phyloP scores from a whole-genome alignment of 352 stramenopile genomes.

The Pythium aphanidermatum region DNA sequence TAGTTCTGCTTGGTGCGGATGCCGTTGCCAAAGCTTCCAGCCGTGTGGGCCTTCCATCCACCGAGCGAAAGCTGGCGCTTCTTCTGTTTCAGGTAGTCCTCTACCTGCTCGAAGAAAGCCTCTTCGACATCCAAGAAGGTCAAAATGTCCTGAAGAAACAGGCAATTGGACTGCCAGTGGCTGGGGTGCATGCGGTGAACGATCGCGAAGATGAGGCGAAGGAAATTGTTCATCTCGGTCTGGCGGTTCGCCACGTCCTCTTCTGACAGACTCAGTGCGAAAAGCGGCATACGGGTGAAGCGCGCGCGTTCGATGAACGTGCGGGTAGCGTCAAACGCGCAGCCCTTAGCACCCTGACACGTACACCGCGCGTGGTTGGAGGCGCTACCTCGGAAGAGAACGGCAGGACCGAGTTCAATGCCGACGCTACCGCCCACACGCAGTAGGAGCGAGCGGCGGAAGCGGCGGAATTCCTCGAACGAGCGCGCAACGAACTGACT shows the following conservation, averaged over 20 bases:
- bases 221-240: constrained; percentile 78
- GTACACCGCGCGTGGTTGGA: constrained; percentile 23
- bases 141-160: constrained; percentile 77
- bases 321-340: constrained; percentile 63
- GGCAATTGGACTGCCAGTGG: constrained; percentile 61
- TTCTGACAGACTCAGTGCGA: constrained; percentile 40
- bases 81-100: constrained; percentile 57
- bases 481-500: constrained; percentile 65
- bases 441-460: constrained; percentile 65
- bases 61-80: constrained; percentile 64
- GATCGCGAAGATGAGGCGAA: constrained; percentile 75
- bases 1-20: constrained; percentile 36
- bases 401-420: constrained; percentile 25
- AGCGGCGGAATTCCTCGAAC: constrained; percentile 71
- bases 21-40: constrained; percentile 70
- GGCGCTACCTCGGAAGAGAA: constrained; percentile 10
- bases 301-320: constrained; percentile 68
- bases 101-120: constrained; percentile 62
- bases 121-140: constrained; percentile 74
- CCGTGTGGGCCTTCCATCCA: constrained; percentile 71
- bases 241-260: constrained; percentile 56
- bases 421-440: constrained; percentile 49
- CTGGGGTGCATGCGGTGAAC: constrained; percentile 68
- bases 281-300: constrained; percentile 71
- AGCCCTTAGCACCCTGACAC: constrained; percentile 53